These are phyloP conservation scores for Solanum verrucosum DNA, from an alignment of 257 asterid species.

Conservation along the genomic window DNA sequence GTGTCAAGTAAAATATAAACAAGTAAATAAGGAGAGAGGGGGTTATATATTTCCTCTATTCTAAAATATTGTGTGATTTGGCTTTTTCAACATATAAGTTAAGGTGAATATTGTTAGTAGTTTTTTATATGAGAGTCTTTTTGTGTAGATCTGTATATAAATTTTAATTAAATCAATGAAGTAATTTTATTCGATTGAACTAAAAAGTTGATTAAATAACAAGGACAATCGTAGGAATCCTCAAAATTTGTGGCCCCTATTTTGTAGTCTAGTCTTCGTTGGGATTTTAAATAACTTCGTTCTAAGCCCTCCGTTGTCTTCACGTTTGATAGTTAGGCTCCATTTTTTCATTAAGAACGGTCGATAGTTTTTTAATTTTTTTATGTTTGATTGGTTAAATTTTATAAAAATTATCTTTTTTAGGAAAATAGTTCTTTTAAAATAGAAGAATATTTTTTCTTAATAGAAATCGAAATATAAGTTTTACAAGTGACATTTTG, in stretches of 20 bases:
- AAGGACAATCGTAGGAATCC: neutral
- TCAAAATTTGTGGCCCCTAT: neutral
- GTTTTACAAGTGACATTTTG: no score
- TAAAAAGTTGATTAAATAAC: neutral
- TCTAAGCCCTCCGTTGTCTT: neutral
- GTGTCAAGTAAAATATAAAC: no score
- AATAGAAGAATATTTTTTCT: neutral
- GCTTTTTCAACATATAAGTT: neutral
- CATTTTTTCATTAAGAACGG: neutral
- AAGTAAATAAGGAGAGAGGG: no score
- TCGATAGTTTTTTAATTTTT: neutral
- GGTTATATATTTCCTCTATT: neutral
- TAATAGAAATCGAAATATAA: rapidly evolving
- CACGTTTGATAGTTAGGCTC: neutral
- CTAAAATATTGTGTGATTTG: neutral
- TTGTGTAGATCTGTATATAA: neutral
- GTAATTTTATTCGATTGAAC: neutral
- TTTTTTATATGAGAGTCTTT: neutral
- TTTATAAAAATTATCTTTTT: neutral
- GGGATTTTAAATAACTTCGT: neutral
- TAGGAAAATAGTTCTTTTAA: no score
- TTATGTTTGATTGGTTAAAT: neutral
- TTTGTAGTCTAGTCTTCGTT: neutral
- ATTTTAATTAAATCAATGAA: neutral
- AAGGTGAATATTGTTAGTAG: neutral